These are phyloP conservation scores for Pyrenochaeta sp. DNA, from an alignment of 2,329 filamentous ascomycete genomes.

Conservation along the genomic window DNA sequence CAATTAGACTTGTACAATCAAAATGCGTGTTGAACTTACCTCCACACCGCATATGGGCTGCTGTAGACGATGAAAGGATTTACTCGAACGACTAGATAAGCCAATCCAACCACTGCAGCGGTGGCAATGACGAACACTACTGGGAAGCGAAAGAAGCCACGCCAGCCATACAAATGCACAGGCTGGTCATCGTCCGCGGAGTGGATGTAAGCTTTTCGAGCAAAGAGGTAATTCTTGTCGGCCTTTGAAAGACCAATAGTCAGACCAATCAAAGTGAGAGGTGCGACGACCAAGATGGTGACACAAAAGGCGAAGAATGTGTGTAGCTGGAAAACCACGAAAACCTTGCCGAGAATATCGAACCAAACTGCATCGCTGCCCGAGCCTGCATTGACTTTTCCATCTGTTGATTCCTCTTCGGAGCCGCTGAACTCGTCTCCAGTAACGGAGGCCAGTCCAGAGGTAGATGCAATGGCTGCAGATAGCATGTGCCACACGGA, in stretches of 20 bases:
- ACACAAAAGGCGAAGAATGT: conserved; percentile 90
- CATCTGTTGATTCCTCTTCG: conserved; percentile 57
- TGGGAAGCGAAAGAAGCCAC: conserved; percentile 85
- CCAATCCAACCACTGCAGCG: conserved; percentile 73
- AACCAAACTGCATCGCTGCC: conserved; percentile 86
- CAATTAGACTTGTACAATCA: too few species aligned
- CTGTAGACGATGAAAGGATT: conserved; percentile 94
- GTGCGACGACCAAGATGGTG: conserved; percentile 79
- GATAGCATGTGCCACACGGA: conserved; percentile 96
- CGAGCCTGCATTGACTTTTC: conserved; percentile 70
- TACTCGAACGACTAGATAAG: conserved; percentile 78
- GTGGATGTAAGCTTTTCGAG: conserved; percentile 68
- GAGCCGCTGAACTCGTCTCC: conserved; percentile 72
- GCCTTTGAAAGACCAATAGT: conserved; percentile 72
- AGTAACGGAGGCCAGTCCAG: conserved; percentile 72
- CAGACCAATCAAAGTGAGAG: conserved; percentile 73
- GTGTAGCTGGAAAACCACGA: conserved; percentile 79
- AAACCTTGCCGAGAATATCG: conserved; percentile 81
- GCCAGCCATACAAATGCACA: conserved; percentile 74
- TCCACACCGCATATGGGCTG: conserved; percentile 85
- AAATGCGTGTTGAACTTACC: conserved; percentile 39
- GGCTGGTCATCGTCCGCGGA: conserved; percentile 66
- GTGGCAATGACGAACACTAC: conserved; percentile 74
- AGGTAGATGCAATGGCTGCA: conserved; percentile 76
- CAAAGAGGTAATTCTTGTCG: conserved; percentile 90